phyloP scores from a whole-genome alignment of 169 alveolate species.

The Cryptosporidium tyzzeri region DNA sequence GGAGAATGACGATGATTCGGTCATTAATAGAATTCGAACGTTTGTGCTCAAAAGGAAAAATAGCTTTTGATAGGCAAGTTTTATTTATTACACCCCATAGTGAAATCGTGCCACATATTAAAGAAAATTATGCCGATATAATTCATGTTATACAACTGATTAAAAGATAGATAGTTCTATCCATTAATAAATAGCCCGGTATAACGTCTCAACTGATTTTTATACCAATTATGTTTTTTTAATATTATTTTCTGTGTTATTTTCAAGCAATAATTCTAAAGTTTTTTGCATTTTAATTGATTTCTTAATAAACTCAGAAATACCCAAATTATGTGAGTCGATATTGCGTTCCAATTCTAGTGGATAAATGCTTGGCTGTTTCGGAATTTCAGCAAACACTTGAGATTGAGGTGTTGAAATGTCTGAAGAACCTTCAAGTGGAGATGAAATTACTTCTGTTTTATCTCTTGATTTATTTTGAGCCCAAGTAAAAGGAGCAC shows the following conservation, averaged over 20 bases:
- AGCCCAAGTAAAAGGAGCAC: slow-evolving; percentile 65
- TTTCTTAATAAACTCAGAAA: slow-evolving; percentile 46
- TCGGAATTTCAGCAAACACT: slow-evolving; percentile 53
- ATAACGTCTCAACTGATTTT: not conserved
- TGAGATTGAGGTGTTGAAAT: slow-evolving; percentile 50
- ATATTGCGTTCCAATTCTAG: slow-evolving; percentile 8
- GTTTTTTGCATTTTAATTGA: slow-evolving; percentile 36
- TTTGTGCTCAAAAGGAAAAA: slow-evolving; percentile 22
- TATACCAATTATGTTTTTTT: not conserved
- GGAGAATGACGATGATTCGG: slow-evolving; percentile 76
- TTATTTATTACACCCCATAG: slow-evolving; percentile 56
- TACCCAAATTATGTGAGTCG: not conserved
- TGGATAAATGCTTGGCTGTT: slow-evolving; percentile 68
- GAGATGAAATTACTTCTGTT: not conserved
- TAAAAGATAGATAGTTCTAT: not conserved
- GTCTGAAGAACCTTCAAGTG: not conserved
- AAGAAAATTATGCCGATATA: slow-evolving; percentile 32
- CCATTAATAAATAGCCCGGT: not conserved
- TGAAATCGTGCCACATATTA: slow-evolving; percentile 42
- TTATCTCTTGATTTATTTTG: slow-evolving; percentile 14
- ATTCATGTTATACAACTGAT: slow-evolving; percentile 35
- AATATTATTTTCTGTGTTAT: not conserved
- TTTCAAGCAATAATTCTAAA: slow-evolving; percentile 12
- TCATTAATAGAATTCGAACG: slow-evolving; percentile 39
- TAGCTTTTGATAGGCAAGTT: slow-evolving; percentile 12